A percentile compares a stretch with the other conserved stretches of the same genome.
Evolutionary conservation across 2,329 filamentous ascomycete species (phyloP).

Genomic region (Botrytis cinerea): DNA sequence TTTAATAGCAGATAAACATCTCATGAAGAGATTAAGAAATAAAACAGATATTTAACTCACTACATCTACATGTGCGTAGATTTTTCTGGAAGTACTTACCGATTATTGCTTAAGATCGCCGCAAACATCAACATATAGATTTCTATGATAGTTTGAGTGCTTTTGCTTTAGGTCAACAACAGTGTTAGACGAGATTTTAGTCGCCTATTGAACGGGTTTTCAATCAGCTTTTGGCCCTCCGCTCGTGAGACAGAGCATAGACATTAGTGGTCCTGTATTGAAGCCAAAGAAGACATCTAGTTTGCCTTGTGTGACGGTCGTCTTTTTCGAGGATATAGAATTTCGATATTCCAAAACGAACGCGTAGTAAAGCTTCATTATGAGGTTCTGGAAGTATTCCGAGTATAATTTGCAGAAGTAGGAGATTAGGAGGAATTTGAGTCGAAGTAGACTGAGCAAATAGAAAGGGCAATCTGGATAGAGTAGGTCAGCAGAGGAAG

Average conservation of each 20-base stretch:
- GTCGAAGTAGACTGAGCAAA: background rate
- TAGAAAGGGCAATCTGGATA: background rate
- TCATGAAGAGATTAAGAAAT: fast-evolving
- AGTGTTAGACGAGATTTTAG: background rate
- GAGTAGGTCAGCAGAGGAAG: background rate
- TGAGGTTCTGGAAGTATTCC: fast-evolving
- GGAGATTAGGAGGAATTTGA: too few relatives aligned
- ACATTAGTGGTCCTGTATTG: background rate
- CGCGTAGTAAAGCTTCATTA: too few relatives aligned
- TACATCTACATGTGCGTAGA: fast-evolving
- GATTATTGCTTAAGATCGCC: background rate
- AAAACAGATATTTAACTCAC: fast-evolving
- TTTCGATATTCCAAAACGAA: too few relatives aligned
- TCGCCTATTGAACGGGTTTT: fast-evolving
- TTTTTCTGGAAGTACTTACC: fast-evolving
- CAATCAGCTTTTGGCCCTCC: too few relatives aligned
- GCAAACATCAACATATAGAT: background rate
- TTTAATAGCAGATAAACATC: too few relatives aligned
- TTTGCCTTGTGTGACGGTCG: too few relatives aligned
- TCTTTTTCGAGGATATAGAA: background rate
- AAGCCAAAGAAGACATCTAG: too few relatives aligned
- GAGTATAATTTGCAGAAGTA: fast-evolving
- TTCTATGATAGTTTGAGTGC: background rate
- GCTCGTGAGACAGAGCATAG: too few relatives aligned
- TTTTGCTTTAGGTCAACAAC: background rate